Evolutionary conservation across 306 rosid genomes (phyloP).

Genomic region (Crataegus laevigata): DNA sequence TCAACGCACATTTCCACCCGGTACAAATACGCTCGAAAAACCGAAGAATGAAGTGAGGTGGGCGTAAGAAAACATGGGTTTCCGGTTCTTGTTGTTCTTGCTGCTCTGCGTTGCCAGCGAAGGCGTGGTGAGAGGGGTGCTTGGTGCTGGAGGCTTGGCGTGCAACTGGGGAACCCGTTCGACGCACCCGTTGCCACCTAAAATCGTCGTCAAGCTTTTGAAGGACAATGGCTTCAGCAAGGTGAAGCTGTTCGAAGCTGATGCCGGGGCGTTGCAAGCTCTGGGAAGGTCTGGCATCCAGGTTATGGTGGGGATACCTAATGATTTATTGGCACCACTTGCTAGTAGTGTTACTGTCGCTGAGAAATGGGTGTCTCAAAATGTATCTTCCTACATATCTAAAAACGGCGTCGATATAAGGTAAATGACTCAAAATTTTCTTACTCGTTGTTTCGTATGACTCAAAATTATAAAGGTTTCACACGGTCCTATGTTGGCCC

Average conservation of each 20-base stretch:
- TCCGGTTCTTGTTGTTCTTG: conserved; percentile 24
- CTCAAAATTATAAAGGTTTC: not conserved
- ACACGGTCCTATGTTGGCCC: not conserved
- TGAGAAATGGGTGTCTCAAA: conserved; percentile 66
- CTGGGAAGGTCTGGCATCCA: conserved; percentile 69
- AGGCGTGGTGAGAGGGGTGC: conserved; percentile 29
- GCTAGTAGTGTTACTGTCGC: conserved; percentile 61
- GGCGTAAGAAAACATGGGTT: conserved; percentile 37
- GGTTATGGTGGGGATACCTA: conserved; percentile 90
- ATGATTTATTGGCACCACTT: conserved; percentile 60
- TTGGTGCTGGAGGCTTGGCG: conserved; percentile 75
- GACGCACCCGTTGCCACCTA: conserved; percentile 63
- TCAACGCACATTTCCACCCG: conserved; percentile 26
- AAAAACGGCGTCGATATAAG: conserved; percentile 61
- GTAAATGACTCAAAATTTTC: conserved; percentile 21
- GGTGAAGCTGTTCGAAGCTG: conserved; percentile 93
- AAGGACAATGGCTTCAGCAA: conserved; percentile 78
- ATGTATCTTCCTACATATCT: conserved; percentile 63
- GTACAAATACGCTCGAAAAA: not conserved
- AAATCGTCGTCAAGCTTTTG: conserved; percentile 55
- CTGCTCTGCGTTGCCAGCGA: conserved; percentile 40
- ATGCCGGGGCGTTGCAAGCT: conserved; percentile 60
- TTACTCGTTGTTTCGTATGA: too few relatives aligned
- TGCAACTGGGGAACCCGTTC: conserved; percentile 80
- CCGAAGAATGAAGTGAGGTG: not conserved